Percentiles rank a stretch among this genome's conserved stretches.
phyloP scores from a whole-genome alignment of 2,329 filamentous ascomycete genomes.

The Elsinoe australis region DNA sequence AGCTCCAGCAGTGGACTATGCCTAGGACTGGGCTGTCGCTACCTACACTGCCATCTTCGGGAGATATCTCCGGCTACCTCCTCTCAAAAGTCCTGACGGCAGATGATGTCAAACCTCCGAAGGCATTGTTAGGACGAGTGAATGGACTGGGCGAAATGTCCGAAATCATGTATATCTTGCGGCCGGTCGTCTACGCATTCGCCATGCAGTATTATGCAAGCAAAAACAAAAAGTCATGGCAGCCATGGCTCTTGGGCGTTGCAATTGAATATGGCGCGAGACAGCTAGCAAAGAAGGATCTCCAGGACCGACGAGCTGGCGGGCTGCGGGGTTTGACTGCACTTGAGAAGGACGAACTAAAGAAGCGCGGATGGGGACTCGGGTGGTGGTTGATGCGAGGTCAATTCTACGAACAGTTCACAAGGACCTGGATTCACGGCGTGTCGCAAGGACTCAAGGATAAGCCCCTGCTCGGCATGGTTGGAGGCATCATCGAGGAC shows the following conservation, averaged over 20 bases:
- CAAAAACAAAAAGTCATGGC: constrained; percentile 73
- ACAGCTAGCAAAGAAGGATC: constrained; percentile 66
- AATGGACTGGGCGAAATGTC: constrained; percentile 70
- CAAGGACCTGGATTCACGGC: constrained; percentile 58
- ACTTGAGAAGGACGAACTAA: constrained; percentile 83
- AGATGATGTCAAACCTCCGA: constrained; percentile 91
- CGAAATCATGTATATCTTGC: constrained; percentile 84
- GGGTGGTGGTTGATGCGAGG: constrained; percentile 95
- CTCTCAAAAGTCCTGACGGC: constrained; percentile 85
- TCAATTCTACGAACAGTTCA: constrained; percentile 92
- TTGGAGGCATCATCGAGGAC: constrained; percentile 82
- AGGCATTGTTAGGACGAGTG: constrained; percentile 70
- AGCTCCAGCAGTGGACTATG: constrained; percentile 65
- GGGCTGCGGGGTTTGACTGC: constrained; percentile 70
- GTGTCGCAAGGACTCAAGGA: constrained; percentile 63
- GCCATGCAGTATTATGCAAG: constrained; percentile 68
- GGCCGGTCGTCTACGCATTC: constrained; percentile 78
- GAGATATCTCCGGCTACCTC: constrained; percentile 80
- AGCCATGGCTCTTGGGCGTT: constrained; percentile 82
- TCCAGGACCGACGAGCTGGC: constrained; percentile 56
- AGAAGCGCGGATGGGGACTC: constrained; percentile 79
- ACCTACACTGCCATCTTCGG: constrained; percentile 70
- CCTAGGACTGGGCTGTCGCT: constrained; percentile 84
- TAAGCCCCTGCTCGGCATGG: constrained; percentile 68
- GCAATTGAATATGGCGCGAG: constrained; percentile 79